These are phyloP conservation scores for Erigeron philadelphicus DNA, from an alignment of 140 eudicot genomes.

Conservation along the genomic window DNA sequence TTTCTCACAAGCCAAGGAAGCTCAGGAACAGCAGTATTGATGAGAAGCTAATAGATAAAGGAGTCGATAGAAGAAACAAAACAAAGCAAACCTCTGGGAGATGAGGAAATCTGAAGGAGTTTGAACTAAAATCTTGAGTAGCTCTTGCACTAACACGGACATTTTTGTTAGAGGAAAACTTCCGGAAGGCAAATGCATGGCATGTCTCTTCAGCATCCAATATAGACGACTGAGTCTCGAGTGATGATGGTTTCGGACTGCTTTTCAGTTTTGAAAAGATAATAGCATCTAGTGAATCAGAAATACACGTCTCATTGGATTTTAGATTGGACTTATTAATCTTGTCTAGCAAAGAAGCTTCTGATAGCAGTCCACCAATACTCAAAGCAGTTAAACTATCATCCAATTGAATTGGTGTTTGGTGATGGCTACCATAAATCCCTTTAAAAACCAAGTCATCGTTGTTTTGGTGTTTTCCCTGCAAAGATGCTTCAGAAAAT, in stretches of 20 bases:
- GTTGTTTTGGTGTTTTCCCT: conserved; percentile 31
- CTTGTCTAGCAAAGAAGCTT: conserved; percentile 62
- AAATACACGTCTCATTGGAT: conserved; percentile 25
- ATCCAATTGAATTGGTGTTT: conserved; percentile 43
- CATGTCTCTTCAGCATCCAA: conserved; percentile 95
- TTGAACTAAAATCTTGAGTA: conserved; percentile 33
- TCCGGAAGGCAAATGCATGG: conserved; percentile 64
- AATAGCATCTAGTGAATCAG: conserved; percentile 50
- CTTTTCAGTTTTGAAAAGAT: conserved; percentile 33
- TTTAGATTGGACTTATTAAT: conserved; percentile 26
- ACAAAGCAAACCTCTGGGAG: conserved; percentile 39
- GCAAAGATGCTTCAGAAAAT: conserved; percentile 66
- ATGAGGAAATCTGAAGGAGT: conserved; percentile 37
- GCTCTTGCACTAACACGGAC: conserved; percentile 34
- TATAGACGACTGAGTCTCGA: conserved; percentile 48
- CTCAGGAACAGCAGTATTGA: too few relatives aligned
- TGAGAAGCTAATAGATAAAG: too few relatives aligned
- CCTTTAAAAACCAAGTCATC: conserved; percentile 21
- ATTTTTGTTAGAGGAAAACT: conserved; percentile 39
- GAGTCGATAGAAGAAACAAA: not conserved
- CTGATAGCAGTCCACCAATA: conserved; percentile 76
- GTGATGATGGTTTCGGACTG: conserved; percentile 30
- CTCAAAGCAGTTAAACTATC: conserved; percentile 50
- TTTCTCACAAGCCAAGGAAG: too few relatives aligned
- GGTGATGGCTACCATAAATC: conserved; percentile 22